Conservation (phyloP, 768 basidiomycete genomes). For the Zangia roseola region DNA sequence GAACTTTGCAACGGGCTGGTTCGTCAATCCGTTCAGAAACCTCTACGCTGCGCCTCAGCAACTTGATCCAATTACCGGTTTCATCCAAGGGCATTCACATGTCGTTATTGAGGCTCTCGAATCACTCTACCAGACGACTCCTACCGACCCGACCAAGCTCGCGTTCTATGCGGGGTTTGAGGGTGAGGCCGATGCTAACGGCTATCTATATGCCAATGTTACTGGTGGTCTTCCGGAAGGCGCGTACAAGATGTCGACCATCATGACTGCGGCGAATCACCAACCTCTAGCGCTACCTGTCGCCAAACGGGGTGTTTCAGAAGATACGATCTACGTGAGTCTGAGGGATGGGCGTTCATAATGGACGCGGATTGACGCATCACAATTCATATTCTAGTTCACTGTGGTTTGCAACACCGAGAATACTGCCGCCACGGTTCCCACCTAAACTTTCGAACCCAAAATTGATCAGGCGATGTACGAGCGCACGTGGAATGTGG, state of each 20-base stretch:
- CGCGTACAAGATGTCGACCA: conserved; percentile 43
- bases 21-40: conserved; percentile 52
- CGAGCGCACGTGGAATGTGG: too few species aligned
- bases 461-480: too few species aligned
- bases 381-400: conserved; percentile 17
- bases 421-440: too few species aligned
- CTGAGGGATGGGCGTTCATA: background rate
- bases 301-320: conserved; percentile 40
- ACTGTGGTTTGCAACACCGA: too few species aligned
- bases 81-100: conserved; percentile 61
- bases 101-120: conserved; percentile 55
- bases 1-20: conserved; percentile 51
- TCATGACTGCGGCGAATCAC: conserved; percentile 49
- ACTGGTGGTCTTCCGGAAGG: conserved; percentile 54
- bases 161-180: conserved; percentile 61
- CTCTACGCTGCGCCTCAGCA: conserved; percentile 58
- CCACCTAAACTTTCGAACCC: too few species aligned
- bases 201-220: conserved; percentile 48
- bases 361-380: conserved; percentile 1
- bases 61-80: conserved; percentile 42
- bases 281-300: conserved; percentile 37
- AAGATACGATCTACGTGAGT: conserved; percentile 42
- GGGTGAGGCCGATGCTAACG: conserved; percentile 38
- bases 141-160: conserved; percentile 50
- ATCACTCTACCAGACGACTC: conserved; percentile 46